These are phyloP conservation scores for Stygiomarasmius scandens DNA, from an alignment of 1,284 basidiomycete species.

Conservation along the genomic window DNA sequence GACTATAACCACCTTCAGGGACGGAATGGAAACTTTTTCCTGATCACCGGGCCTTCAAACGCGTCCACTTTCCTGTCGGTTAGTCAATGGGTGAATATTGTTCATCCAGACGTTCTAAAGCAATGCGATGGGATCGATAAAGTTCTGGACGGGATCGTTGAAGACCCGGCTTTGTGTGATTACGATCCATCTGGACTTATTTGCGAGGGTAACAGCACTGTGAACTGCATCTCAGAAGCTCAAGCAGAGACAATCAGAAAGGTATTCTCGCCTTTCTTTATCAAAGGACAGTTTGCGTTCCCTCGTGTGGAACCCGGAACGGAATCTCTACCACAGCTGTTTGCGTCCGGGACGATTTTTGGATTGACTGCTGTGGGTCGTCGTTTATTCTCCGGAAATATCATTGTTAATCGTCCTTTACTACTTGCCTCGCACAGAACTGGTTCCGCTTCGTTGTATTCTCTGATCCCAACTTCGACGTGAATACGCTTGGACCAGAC, in stretches of 20 bases:
- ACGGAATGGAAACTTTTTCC: conserved; percentile 9
- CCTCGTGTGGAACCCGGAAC: conserved; percentile 24
- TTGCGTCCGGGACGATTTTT: neutral
- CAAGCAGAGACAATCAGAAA: conserved; percentile 35
- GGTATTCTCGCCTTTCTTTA: conserved; percentile 33
- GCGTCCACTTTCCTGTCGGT: conserved; percentile 13
- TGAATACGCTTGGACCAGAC: conserved; percentile 3
- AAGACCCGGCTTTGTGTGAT: conserved; percentile 33
- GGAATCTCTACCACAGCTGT: too few relatives aligned
- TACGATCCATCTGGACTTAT: conserved; percentile 32
- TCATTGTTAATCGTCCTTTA: neutral
- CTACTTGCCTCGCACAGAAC: conserved; percentile 14
- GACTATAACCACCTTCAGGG: conserved; percentile 14
- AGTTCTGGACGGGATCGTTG: conserved; percentile 34
- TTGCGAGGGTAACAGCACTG: conserved; percentile 27
- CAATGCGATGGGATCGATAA: conserved; percentile 34
- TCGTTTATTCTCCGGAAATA: conserved; percentile 3
- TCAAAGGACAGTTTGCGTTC: conserved; percentile 32
- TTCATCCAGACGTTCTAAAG: conserved; percentile 17
- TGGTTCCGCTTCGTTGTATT: conserved; percentile 18
- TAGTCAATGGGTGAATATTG: conserved; percentile 6
- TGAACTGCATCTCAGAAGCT: conserved; percentile 31
- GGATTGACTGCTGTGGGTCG: conserved; percentile 6
- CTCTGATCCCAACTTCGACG: conserved; percentile 5
- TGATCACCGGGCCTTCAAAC: neutral